Conservation (phyloP, 2,329 filamentous ascomycete species). For the Cryphonectria radicalis region DNA sequence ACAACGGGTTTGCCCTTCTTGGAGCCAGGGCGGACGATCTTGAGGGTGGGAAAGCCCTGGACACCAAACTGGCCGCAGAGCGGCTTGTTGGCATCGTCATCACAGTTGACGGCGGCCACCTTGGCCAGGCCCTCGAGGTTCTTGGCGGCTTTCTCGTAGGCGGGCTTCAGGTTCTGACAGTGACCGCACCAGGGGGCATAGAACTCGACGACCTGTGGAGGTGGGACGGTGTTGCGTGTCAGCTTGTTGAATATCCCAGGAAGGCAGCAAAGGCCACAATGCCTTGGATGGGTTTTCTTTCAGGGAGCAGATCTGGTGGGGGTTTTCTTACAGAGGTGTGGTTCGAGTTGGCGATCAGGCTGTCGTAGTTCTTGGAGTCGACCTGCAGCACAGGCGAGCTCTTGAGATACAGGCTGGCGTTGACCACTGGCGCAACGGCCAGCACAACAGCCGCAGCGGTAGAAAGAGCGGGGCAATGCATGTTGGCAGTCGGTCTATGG, state of each 20-base stretch:
- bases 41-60: conserved; percentile 93
- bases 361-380: conserved; percentile 77
- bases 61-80: conserved; percentile 86
- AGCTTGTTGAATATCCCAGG: neutral
- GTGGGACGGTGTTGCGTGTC: conserved; percentile 8
- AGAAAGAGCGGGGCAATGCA: conserved; percentile 60
- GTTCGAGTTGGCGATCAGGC: conserved; percentile 84
- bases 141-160: conserved; percentile 91
- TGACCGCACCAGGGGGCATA: conserved; percentile 98
- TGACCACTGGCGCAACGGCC: conserved; percentile 64
- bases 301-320: neutral
- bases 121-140: conserved; percentile 90
- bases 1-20: conserved; percentile 76
- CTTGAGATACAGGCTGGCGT: conserved; percentile 79
- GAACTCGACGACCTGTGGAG: conserved; percentile 71
- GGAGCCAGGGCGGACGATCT: conserved; percentile 86
- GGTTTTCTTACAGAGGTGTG: conserved; percentile 79
- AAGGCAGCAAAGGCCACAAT: neutral
- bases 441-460: conserved; percentile 66
- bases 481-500: conserved; percentile 37
- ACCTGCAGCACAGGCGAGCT: conserved; percentile 86
- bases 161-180: conserved; percentile 93
- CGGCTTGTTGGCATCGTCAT: conserved; percentile 88
- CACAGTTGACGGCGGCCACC: conserved; percentile 93
- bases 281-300: neutral